Conservation (phyloP, 768 basidiomycete species). For the Psilocybe tampanensis region DNA sequence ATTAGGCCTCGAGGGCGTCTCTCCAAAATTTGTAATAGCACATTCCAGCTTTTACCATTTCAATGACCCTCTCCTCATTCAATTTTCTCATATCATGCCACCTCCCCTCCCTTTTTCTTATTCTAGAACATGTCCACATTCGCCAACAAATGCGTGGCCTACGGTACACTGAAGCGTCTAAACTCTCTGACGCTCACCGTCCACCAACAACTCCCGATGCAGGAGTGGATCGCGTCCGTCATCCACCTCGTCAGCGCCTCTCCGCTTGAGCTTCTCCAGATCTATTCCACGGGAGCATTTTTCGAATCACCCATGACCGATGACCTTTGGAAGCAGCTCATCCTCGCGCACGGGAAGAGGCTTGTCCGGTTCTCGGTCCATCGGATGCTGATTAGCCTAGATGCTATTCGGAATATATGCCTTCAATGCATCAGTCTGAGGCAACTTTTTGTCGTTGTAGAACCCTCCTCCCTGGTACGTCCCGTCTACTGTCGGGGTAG, state of each 20-base stretch:
- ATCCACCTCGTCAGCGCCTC: conserved; percentile 43
- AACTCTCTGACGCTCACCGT: conserved; percentile 61
- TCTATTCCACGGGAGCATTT: conserved; percentile 54
- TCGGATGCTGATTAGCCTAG: conserved; percentile 56
- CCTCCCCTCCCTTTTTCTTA: neutral
- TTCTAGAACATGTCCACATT: conserved; percentile 59
- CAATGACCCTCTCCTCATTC: neutral
- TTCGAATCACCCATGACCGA: conserved; percentile 42
- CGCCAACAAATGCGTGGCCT: conserved; percentile 35
- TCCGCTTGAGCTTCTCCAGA: conserved; percentile 61
- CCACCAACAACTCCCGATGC: conserved; percentile 34
- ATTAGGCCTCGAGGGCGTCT: conserved; percentile 65
- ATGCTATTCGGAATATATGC: conserved; percentile 57
- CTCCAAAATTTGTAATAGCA: conserved; percentile 54
- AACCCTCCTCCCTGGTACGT: conserved; percentile 48
- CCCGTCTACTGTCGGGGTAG: neutral
- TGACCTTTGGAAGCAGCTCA: conserved; percentile 52
- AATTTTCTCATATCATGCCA: neutral
- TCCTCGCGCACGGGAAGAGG: conserved; percentile 49
- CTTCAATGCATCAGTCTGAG: conserved; percentile 52
- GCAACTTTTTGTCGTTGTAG: conserved; percentile 64
- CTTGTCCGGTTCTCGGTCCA: conserved; percentile 65
- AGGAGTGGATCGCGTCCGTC: conserved; percentile 48
- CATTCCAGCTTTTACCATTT: neutral
- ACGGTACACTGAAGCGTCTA: conserved; percentile 43